phyloP scores from a whole-genome alignment of 352 stramenopile genomes.

The Pythium myriotylum region DNA sequence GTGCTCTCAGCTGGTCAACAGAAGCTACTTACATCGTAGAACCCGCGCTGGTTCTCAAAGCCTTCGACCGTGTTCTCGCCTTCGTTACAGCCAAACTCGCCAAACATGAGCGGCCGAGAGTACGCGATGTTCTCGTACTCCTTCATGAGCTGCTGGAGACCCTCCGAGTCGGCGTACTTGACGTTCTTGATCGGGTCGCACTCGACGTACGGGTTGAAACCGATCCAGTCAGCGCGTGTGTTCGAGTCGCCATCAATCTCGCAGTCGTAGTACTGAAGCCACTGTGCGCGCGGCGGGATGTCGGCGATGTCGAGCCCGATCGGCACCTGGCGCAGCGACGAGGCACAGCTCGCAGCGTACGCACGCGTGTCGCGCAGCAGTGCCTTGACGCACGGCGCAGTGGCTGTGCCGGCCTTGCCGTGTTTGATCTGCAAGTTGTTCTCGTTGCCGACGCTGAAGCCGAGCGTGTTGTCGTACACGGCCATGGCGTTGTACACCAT shows the following conservation, averaged over 20 bases:
- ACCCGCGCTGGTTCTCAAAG: conserved; percentile 52
- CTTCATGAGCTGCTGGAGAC: conserved; percentile 53
- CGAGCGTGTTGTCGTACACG: conserved; percentile 60
- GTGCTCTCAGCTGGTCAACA: too few relatives aligned
- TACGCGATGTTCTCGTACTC: conserved; percentile 55
- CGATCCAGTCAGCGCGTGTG: conserved; percentile 48
- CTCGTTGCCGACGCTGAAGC: conserved; percentile 58
- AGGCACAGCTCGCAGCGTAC: conserved; percentile 49
- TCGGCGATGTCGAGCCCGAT: conserved; percentile 79
- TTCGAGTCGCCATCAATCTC: conserved; percentile 43
- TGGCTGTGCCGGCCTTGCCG: conserved; percentile 40
- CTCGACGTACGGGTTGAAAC: conserved; percentile 66
- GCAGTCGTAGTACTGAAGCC: conserved; percentile 81
- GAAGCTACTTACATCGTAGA: conserved; percentile 74
- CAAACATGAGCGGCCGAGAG: conserved; percentile 65
- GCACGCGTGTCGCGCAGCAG: conserved; percentile 60
- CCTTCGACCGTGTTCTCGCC: conserved; percentile 67
- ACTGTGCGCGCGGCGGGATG: conserved; percentile 57
- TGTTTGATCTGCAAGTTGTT: conserved; percentile 55
- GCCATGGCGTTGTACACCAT: conserved; percentile 59
- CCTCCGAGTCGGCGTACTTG: conserved; percentile 52
- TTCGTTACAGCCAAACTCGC: conserved; percentile 68
- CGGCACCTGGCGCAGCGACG: conserved; percentile 55
- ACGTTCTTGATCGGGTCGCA: conserved; percentile 47
- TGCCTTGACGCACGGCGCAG: conserved; percentile 70